Evolutionary conservation across 2,329 filamentous ascomycete species (phyloP), one percentile per base, ranked within the genome.

Genomic region (Scedosporium boydii): DNA sequence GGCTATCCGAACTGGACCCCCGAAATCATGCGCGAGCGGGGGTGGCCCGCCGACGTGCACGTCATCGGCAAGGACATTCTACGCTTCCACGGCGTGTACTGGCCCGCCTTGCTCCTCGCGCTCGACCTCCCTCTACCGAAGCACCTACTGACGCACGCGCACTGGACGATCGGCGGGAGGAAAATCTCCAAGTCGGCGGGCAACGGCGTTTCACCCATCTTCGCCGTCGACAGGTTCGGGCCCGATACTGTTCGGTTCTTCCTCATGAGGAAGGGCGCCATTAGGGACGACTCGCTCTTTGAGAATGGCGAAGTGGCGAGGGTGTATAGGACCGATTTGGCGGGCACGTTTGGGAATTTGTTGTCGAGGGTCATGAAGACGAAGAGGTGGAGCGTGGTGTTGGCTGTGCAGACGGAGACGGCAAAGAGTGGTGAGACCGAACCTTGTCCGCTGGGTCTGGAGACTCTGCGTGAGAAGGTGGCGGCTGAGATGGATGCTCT

Each of bases 121-220:
- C 79, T 97, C 14, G 87, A 87, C 60, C 80, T 98, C 4, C 88
- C 91, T 1, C 78, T 90, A 0, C 91, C 95, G 0, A 88, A 87
- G 70, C 86, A 87, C 65, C 84, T 99, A 38, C 79, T 99, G 2
- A 91, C 91, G 60, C 95, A 99, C 72, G 92, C 88, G 2, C 95
- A 99, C 73, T 99, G 96, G 95, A 96, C 92, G 14, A 87, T 99
- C 76, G 90, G 90, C 62, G 86, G 86, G 61, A 85, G 87, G 68
- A 99, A 99, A 75, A 99, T 99, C 93, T 93, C 93, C 65, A 99
- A 99, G 74, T 96, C 91, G 1, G 85, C 89, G 2, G 95, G 95
- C 65, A 97, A 97, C 72, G 93, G 96, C 1, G 93, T 99, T 53
- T 95, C 96, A 70, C 95, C 95, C 0, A 92, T 96, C 71, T 91